These are phyloP conservation scores for Aspergillus campestris DNA, from an alignment of 495 filamentous ascomycete genomes.

Conservation along the genomic window DNA sequence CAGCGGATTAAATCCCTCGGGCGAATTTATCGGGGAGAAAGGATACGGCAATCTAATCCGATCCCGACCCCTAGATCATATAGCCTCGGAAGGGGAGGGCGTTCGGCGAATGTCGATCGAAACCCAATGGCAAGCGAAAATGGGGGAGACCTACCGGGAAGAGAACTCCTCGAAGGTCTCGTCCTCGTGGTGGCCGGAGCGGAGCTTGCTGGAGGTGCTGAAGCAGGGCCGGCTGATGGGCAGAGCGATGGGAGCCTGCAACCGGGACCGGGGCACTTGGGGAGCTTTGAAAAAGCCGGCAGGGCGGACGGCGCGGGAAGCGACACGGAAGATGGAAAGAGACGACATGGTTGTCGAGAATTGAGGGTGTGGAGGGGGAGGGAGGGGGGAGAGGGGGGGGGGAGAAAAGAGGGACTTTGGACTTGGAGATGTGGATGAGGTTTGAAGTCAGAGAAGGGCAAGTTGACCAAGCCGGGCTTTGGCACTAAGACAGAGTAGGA, in stretches of 20 bases:
- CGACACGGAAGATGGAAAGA: constrained; percentile 59
- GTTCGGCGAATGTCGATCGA: not conserved
- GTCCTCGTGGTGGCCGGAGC: constrained; percentile 59
- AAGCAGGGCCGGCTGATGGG: constrained; percentile 50
- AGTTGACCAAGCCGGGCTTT: no score
- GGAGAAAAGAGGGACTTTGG: constrained; percentile 23
- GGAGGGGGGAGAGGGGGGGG: constrained; percentile 28
- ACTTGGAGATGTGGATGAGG: constrained; percentile 22
- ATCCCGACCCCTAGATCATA: no score
- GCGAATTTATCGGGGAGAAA: constrained; percentile 2
- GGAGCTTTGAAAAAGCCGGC: constrained; percentile 48
- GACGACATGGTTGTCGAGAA: constrained; percentile 49
- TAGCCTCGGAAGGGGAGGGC: no score
- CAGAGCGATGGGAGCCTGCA: constrained; percentile 45
- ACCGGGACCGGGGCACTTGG: constrained; percentile 51
- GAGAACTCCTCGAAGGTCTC: constrained; percentile 99
- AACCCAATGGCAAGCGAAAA: constrained; percentile 21
- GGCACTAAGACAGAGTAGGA: constrained; percentile 15
- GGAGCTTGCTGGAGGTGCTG: constrained; percentile 57
- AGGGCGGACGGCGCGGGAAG: constrained; percentile 58
- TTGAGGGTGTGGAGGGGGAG: constrained; percentile 19
- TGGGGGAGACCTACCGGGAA: constrained; percentile 65
- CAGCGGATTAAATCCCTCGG: not conserved
- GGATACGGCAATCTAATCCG: not conserved
- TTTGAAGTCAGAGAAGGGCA: constrained; percentile 20